Evolutionary conservation across 2,329 filamentous ascomycete genomes (phyloP), one percentile per base, ranked within the genome.

Genomic region (Kalmusia sp.): DNA sequence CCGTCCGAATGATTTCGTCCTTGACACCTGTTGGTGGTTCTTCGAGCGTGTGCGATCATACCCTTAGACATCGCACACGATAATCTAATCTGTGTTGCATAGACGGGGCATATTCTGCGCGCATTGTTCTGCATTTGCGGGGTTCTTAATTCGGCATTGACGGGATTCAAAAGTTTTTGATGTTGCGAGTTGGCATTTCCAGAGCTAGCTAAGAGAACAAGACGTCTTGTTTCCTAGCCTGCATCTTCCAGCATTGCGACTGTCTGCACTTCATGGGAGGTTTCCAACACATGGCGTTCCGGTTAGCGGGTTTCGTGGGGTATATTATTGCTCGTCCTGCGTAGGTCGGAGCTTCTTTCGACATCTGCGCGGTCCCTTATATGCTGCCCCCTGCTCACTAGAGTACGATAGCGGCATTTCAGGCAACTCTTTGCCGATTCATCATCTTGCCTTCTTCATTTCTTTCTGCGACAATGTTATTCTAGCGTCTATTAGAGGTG

Each of bases 1-100:
- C 64, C 71, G 54, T 70, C 70, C 56, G 69, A 72, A 64, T 75
- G 72, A 74, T 70, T 65, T 66, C 65, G 65, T 64, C 59, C 58
- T 57, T 49, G 57, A 55, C 63, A 64, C 61, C 54, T 66, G 43
- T 41, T 37, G 58, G 55, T 55, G 50, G 58, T 62, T 50, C 50
- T 55, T 68, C 58, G 62, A 69, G 68, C 62, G 66, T 66, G 70
- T 69, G 64, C 57, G 58, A 61, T 65, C 54, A 68, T 69, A 71
- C 66, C 60, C 63, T 68, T 71, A 71, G 64, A 73, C 60, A 62
- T 62, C 66, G 63, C 63, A 64, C 65, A 64, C 65, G 68, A 67
- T 71, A 71, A 71, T 69, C 65, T 73, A 73, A 72, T 73, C 65
- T 69, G 67, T 69, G 71, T 74, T 73, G 70, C 68, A 73, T 73